Evolutionary conservation across 208 protist species (phyloP).

Genomic region (Acanthamoeba healyi): DNA sequence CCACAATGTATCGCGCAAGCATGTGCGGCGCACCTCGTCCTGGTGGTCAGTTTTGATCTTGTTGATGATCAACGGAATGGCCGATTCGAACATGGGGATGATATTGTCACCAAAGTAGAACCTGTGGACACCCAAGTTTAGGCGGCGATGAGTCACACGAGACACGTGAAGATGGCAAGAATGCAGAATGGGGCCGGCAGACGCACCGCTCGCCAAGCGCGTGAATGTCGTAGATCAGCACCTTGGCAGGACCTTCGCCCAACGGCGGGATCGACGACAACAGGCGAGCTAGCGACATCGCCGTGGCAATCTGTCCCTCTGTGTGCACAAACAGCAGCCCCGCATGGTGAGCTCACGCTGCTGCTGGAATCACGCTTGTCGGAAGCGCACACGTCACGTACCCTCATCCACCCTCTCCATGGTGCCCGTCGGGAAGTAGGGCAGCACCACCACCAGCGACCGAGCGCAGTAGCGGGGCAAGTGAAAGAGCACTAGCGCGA

Average conservation of each 20-base stretch:
- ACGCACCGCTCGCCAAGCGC: constrained; percentile 75
- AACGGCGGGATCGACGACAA: constrained; percentile 81
- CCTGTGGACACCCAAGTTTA: neutral
- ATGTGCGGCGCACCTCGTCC: neutral
- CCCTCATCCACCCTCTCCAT: constrained; percentile 44
- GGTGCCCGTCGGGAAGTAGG: constrained; percentile 85
- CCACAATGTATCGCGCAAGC: neutral
- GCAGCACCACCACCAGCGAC: constrained; percentile 82
- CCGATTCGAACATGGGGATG: constrained; percentile 82
- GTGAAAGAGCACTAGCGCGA: constrained; percentile 76
- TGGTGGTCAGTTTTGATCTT: constrained; percentile 51
- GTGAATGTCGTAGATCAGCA: constrained; percentile 89
- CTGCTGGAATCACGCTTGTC: no score
- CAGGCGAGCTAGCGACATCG: constrained; percentile 81
- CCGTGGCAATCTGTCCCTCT: constrained; percentile 87
- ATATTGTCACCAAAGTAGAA: constrained; percentile 87
- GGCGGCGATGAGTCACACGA: neutral
- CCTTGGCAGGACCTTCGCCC: constrained; percentile 73
- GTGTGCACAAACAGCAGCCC: constrained; percentile 61
- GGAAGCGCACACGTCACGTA: neutral
- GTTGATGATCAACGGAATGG: constrained; percentile 79
- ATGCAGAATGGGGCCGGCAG: neutral
- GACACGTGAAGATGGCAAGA: neutral
- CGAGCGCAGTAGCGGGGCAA: constrained; percentile 82
- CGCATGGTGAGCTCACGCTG: no score